Evolutionary conservation across 345 rosid genomes (phyloP), one percentile per base, ranked within the genome.

Genomic region (Brassica carinata): DNA sequence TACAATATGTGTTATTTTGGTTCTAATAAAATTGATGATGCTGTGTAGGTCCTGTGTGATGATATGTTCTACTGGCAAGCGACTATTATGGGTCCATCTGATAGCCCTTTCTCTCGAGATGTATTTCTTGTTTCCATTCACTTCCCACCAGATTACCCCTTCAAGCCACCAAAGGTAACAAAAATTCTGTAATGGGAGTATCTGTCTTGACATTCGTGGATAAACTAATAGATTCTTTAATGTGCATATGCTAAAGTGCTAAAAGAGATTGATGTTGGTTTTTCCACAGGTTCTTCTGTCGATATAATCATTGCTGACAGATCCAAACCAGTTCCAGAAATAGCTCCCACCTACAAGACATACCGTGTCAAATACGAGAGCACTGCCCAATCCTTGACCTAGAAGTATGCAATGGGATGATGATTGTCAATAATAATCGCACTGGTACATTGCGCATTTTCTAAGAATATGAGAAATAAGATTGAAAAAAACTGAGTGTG

Each of bases 291-390:
- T 90, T 69, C 93, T 90, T 57, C 87, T 90, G 65, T 90, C 93
- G 17, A 90, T 90, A 67, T 88, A 89, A 81, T 90, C 93, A 17
- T 76, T 90, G 83, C 85, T 90, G 59, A 90, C 93, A 1, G 91
- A 90, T 81, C 89, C 91, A 30, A 88, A 90, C 78, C 93, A 74
- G 91, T 90, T 73, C 90, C 27, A 9, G 93, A 90, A 81, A 90
- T 87, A 26, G 91, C 93, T 70, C 90, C 85, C 76, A 85, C 79
- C 78, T 90, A 90, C 86, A 90, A 88, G 85, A 85, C 90, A 0
- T 90, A 90, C 83, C 71, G 87, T 30, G 85, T 76, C 74, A 26
- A 26, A 2, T 26, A 26, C 27, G 27, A 26, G 27, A 26, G 27
- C 27, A 26, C 27, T 26, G 27, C 27, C 27, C 27, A 2, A 26